Evolutionary conservation across 768 basidiomycete genomes (phyloP).

Genomic region (Rhizopogon vinicolor): DNA sequence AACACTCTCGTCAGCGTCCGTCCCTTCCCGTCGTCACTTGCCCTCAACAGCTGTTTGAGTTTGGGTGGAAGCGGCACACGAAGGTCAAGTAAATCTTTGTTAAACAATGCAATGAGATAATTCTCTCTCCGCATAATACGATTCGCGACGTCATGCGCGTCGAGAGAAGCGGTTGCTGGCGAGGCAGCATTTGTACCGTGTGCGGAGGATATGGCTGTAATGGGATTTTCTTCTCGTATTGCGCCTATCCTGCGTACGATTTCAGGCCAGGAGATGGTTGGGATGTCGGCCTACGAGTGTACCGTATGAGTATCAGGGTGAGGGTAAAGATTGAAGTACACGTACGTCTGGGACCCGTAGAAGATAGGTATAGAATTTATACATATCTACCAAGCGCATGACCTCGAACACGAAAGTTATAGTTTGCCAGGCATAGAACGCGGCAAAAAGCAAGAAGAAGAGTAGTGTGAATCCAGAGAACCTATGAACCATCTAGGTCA

Average conservation of each 20-base stretch:
- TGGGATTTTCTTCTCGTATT: slow-evolving; percentile 90
- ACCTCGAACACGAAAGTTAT: slow-evolving; percentile 72
- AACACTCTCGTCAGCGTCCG: slow-evolving; percentile 82
- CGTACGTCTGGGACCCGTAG: slow-evolving; percentile 92
- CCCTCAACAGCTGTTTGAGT: slow-evolving; percentile 47
- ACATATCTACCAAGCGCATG: slow-evolving; percentile 85
- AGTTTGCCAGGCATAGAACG: slow-evolving; percentile 88
- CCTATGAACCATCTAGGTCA: slow-evolving; percentile 33
- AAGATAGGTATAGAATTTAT: slow-evolving; percentile 92
- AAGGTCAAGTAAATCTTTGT: slow-evolving; percentile 91
- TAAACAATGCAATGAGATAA: slow-evolving; percentile 96
- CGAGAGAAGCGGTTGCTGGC: slow-evolving; percentile 78
- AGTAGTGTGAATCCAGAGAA: slow-evolving; percentile 82
- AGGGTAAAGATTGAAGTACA: background rate
- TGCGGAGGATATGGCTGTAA: slow-evolving; percentile 78
- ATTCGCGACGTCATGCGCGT: slow-evolving; percentile 97
- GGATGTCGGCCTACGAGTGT: slow-evolving; percentile 80
- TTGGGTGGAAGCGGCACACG: slow-evolving; percentile 69
- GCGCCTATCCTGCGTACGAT: slow-evolving; percentile 86
- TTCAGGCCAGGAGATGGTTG: slow-evolving; percentile 96
- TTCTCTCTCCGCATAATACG: slow-evolving; percentile 98
- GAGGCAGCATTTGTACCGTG: slow-evolving; percentile 46
- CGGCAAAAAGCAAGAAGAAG: slow-evolving; percentile 81
- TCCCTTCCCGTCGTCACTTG: slow-evolving; percentile 56
- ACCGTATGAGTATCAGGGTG: slow-evolving; percentile 2